These are phyloP conservation scores for Ajuga reptans DNA, from an alignment of 305 asterid species.

Conservation along the genomic window DNA sequence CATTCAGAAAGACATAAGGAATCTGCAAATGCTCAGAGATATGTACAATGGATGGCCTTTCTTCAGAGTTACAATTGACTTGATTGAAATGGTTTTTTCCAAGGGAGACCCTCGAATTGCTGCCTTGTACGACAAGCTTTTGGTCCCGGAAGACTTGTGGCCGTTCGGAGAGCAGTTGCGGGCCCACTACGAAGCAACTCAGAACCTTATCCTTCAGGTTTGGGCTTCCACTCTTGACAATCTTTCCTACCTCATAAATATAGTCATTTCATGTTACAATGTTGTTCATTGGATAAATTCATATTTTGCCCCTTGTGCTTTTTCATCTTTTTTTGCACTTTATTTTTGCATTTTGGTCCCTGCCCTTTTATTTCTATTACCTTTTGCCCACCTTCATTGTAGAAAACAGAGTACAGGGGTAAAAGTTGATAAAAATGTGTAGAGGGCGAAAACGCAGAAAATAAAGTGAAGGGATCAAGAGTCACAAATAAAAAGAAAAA, in stretches of 20 bases:
- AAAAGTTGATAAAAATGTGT: no score
- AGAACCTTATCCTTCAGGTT: conserved; percentile 67
- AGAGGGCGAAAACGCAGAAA: no score
- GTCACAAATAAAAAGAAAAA: no score
- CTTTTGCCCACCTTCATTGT: no score
- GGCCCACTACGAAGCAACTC: conserved; percentile 55
- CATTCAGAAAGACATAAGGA: conserved; percentile 52
- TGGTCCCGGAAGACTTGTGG: conserved; percentile 59
- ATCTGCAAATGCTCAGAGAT: conserved; percentile 68
- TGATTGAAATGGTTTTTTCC: conserved; percentile 86
- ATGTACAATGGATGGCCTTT: conserved; percentile 93
- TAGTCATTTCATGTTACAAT: not conserved
- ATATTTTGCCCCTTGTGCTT: no score
- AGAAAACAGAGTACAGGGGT: no score
- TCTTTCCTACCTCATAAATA: not conserved
- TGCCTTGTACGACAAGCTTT: conserved; percentile 68
- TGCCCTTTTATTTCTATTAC: no score
- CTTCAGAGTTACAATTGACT: conserved; percentile 86
- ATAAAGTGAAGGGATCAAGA: no score
- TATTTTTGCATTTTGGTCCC: no score
- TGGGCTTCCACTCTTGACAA: not conserved
- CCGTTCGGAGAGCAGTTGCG: conserved; percentile 62
- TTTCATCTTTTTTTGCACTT: no score
- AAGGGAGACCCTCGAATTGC: conserved; percentile 89
- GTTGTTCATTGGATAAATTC: no score